A percentile compares a stretch with the other conserved stretches of the same genome.
Conservation (phyloP, 208 protist genomes). For the Acanthamoeba lenticulata region DNA sequence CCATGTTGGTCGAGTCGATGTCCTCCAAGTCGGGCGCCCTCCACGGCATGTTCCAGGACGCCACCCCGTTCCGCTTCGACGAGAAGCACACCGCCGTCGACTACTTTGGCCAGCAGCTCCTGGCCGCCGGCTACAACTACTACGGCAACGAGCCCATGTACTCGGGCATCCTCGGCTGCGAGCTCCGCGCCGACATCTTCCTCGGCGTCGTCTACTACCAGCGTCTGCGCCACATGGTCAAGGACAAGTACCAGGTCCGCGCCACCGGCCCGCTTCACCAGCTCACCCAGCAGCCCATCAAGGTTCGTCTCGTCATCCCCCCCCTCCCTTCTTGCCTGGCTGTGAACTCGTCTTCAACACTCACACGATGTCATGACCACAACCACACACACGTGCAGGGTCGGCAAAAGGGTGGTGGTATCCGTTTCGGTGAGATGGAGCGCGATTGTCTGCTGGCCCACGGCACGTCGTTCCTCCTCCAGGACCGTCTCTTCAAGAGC, state of each 20-base stretch:
- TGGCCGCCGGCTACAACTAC: conserved; percentile 95
- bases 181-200: conserved; percentile 98
- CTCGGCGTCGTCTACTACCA: conserved; percentile 99
- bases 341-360: neutral
- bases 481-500: conserved; percentile 97
- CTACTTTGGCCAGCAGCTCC: conserved; percentile 97
- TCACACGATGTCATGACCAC: neutral
- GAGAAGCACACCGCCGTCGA: conserved; percentile 90
- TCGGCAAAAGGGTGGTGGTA: conserved; percentile 93
- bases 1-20: conserved; percentile 98
- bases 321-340: neutral
- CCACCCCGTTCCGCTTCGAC: conserved; percentile 92
- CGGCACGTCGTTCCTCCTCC: conserved; percentile 97
- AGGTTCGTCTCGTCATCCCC: no score
- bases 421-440: conserved; percentile 99
- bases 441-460: conserved; percentile 99
- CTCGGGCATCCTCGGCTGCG: conserved; percentile 94
- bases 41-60: conserved; percentile 96
- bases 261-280: conserved; percentile 94
- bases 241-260: conserved; percentile 99
- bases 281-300: conserved; percentile 98
- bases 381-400: no score
- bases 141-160: conserved; percentile 96
- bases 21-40: conserved; percentile 95
- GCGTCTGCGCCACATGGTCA: conserved; percentile 99